These are phyloP conservation scores for Hylodesmum podocarpum DNA, from an alignment of 306 rosid species.

Conservation along the genomic window DNA sequence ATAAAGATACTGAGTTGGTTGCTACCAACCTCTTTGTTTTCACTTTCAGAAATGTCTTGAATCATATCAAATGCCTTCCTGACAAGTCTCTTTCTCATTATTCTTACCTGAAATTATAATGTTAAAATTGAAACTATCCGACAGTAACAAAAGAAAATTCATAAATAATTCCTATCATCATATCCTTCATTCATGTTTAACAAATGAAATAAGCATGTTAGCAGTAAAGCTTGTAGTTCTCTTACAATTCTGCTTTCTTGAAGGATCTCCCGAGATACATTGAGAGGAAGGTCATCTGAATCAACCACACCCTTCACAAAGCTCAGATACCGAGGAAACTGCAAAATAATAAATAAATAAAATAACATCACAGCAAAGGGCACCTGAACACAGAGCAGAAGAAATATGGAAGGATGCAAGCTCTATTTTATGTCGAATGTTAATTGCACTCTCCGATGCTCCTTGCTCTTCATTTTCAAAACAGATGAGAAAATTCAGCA, in stretches of 20 bases:
- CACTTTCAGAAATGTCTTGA: slow-evolving; percentile 89
- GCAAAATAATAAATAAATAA: slow-evolving; percentile 30
- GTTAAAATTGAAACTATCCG: not conserved
- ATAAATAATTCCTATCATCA: not conserved
- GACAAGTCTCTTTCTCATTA: slow-evolving; percentile 98
- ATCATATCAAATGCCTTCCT: slow-evolving; percentile 98
- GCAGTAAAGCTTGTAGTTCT: not conserved
- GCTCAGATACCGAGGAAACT: slow-evolving; percentile 97
- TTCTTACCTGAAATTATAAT: slow-evolving; percentile 70
- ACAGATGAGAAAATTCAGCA: not conserved
- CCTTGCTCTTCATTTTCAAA: not conserved
- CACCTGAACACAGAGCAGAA: not conserved
- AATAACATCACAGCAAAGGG: not conserved
- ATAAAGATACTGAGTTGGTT: not conserved
- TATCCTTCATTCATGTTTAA: not conserved
- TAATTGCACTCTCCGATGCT: not conserved
- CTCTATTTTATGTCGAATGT: not conserved
- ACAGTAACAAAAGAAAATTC: not conserved
- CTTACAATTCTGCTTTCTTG: slow-evolving; percentile 99
- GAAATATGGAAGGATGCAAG: not conserved
- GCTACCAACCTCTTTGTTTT: slow-evolving; percentile 78
- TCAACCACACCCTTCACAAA: slow-evolving; percentile 98
- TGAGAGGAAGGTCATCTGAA: slow-evolving; percentile 92
- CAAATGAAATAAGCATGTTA: not conserved
- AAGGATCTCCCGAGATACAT: slow-evolving; percentile 96